These are phyloP conservation scores for Gossypium gossypioides DNA, from an alignment of 441 rosid species.

Conservation along the genomic window DNA sequence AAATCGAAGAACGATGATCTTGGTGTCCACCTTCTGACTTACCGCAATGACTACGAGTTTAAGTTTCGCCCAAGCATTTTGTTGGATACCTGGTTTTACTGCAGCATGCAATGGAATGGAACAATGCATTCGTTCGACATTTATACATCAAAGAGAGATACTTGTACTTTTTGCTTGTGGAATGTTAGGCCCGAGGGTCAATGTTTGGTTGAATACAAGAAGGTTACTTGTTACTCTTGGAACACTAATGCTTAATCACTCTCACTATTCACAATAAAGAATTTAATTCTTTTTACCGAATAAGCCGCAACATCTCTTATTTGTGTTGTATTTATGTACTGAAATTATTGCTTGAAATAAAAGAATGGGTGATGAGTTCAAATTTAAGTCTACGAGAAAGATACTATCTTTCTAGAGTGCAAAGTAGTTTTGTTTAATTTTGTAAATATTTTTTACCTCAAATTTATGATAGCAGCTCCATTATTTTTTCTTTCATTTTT, in stretches of 20 bases:
- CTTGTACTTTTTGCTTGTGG: slow-evolving; percentile 10
- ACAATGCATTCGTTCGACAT: neutral
- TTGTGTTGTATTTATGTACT: neutral
- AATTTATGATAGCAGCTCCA: too few relatives aligned
- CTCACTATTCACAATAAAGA: neutral
- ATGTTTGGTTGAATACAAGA: neutral
- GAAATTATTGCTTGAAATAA: too few relatives aligned
- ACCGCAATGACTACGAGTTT: neutral
- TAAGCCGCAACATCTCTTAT: neutral
- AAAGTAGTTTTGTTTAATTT: too few relatives aligned
- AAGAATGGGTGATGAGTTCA: too few relatives aligned
- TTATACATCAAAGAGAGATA: slow-evolving; percentile 8
- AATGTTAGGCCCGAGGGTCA: neutral
- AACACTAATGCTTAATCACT: neutral
- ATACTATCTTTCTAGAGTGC: too few relatives aligned
- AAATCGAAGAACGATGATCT: slow-evolving; percentile 6
- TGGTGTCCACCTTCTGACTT: neutral
- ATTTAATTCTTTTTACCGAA: neutral
- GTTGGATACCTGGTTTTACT: neutral
- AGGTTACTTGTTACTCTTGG: slow-evolving; percentile 9
- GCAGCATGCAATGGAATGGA: slow-evolving; percentile 10
- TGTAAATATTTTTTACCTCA: too few relatives aligned
- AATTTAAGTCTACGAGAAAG: too few relatives aligned
- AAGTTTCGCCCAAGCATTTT: neutral
- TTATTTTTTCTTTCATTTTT: too few relatives aligned